Conservation (phyloP, 176 grass and related monocot species). For the Thinopyrum elongatum region DNA sequence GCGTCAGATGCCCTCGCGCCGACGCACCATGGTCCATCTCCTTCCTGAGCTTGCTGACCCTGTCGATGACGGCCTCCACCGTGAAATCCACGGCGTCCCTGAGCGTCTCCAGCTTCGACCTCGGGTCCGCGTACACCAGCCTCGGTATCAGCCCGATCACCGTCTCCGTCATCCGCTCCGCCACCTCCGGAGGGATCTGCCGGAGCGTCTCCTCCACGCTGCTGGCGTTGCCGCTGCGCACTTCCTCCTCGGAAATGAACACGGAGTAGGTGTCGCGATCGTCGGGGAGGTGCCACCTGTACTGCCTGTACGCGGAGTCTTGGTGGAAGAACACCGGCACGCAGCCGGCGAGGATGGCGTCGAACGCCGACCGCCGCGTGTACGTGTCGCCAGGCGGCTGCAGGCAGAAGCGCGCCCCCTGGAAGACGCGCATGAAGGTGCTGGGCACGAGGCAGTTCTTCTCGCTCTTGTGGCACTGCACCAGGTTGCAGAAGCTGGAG, state of each 20-base stretch:
- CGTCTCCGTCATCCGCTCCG: conserved; percentile 58
- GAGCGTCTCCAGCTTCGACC: conserved; percentile 52
- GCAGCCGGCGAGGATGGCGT: conserved; percentile 77
- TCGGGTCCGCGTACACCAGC: conserved; percentile 70
- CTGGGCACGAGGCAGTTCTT: conserved; percentile 47
- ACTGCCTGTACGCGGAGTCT: conserved; percentile 54
- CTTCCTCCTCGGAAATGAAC: conserved; percentile 56
- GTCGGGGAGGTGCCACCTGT: conserved; percentile 71
- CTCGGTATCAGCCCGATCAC: conserved; percentile 63
- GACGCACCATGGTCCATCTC: conserved; percentile 6
- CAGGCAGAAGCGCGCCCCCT: conserved; percentile 67
- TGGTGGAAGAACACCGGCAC: conserved; percentile 81
- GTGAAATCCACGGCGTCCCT: conserved; percentile 75
- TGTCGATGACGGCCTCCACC: conserved; percentile 47
- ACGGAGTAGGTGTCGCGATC: conserved; percentile 50
- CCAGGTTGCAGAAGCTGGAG: conserved; percentile 49
- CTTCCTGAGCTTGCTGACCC: conserved; percentile 42
- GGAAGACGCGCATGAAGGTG: conserved; percentile 65
- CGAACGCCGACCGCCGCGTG: conserved; percentile 70
- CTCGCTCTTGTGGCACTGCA: conserved; percentile 47
- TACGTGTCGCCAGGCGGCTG: conserved; percentile 64
- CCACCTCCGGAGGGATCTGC: conserved; percentile 36
- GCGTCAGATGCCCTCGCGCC: neutral
- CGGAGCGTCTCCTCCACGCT: conserved; percentile 60
- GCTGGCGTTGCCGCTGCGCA: conserved; percentile 40